Conservation (phyloP, 441 rosid species). For the Euphorbia corollata region DNA sequence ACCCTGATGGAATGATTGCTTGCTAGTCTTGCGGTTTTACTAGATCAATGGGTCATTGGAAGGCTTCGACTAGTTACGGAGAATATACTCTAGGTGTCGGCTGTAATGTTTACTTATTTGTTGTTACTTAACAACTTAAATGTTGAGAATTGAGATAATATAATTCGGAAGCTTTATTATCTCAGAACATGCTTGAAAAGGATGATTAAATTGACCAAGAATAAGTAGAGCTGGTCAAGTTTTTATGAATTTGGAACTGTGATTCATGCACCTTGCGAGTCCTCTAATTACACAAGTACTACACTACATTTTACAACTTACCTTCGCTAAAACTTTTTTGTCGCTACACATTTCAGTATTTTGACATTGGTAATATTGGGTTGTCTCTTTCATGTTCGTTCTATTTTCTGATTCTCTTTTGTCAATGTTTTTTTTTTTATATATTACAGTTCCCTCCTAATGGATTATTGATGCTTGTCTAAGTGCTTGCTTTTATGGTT, state of each 20-base stretch:
- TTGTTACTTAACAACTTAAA: not conserved
- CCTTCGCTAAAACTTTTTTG: not conserved
- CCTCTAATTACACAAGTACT: not conserved
- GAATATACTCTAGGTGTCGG: not conserved
- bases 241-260: not conserved
- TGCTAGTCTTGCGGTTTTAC: not conserved
- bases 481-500: not conserved
- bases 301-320: not conserved
- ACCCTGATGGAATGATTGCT: not conserved
- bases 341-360: too few species aligned
- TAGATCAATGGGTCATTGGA: not conserved
- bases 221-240: not conserved
- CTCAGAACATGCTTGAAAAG: not conserved
- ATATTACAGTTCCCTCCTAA: not conserved
- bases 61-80: not conserved
- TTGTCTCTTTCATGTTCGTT: conserved; percentile 1
- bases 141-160: not conserved
- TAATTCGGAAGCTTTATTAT: not conserved
- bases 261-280: not conserved
- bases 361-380: not conserved
- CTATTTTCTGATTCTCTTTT: not conserved
- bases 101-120: not conserved
- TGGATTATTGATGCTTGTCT: not conserved
- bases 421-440: not conserved
- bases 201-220: conserved; percentile 3